These are phyloP conservation scores for Lactifluus hygrophoroides DNA, from an alignment of 768 basidiomycete species.

Conservation along the genomic window DNA sequence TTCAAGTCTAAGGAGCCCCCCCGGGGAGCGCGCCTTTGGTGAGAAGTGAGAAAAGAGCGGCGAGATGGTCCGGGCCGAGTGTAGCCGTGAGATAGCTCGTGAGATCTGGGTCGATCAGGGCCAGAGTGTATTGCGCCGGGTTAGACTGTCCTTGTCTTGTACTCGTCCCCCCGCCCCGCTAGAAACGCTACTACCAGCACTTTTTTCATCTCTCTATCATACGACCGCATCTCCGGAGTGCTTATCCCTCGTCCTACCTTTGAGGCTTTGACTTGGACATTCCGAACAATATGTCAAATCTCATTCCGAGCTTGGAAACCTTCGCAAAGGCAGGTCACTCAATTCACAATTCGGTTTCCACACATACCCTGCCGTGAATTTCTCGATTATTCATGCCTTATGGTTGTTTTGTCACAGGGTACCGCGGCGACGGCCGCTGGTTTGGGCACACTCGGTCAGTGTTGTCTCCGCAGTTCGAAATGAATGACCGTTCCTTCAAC, in stretches of 20 bases:
- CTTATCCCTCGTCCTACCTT: not conserved
- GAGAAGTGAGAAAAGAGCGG: no score
- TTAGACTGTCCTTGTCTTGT: no score
- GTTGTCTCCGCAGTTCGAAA: conserved; percentile 1
- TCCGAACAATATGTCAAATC: conserved; percentile 28
- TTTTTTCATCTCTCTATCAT: not conserved
- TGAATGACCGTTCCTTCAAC: not conserved
- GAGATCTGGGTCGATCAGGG: no score
- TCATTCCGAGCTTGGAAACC: conserved; percentile 35
- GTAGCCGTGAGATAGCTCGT: no score
- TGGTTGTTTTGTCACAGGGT: conserved; percentile 23
- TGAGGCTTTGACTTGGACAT: not conserved
- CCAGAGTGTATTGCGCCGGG: no score
- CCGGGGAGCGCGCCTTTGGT: no score
- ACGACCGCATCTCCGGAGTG: not conserved
- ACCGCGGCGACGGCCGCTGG: conserved; percentile 32
- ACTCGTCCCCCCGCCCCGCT: not conserved
- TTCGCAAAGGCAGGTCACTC: conserved; percentile 35
- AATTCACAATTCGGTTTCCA: not conserved
- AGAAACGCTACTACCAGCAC: not conserved
- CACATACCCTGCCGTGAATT: not conserved
- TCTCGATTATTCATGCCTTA: not conserved
- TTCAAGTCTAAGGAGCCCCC: no score
- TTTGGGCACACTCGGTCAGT: conserved; percentile 30
- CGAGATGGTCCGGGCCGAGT: no score